Conservation (phyloP, 2,329 filamentous ascomycete species). For the Cytospora piceae region DNA sequence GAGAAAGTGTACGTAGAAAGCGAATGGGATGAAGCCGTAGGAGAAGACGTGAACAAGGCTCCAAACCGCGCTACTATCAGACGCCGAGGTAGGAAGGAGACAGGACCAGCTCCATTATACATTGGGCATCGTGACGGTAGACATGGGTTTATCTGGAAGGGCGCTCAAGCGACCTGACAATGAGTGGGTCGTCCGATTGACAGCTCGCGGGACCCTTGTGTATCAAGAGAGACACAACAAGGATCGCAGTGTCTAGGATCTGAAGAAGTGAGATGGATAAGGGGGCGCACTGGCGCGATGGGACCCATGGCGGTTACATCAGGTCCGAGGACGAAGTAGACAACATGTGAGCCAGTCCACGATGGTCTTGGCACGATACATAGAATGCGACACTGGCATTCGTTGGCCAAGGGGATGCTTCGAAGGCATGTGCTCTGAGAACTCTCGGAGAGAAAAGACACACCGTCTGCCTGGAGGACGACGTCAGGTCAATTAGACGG, state of each 20-base stretch:
- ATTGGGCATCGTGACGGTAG: conserved; percentile 10
- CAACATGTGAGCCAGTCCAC: neutral
- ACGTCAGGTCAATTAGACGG: neutral
- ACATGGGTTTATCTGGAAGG: neutral
- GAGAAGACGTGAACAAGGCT: conserved; percentile 6
- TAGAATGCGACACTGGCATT: conserved; percentile 6
- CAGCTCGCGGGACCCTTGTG: conserved; percentile 24
- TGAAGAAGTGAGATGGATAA: neutral
- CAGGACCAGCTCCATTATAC: conserved; percentile 21
- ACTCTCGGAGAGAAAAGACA: neutral
- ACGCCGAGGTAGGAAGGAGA: conserved; percentile 9
- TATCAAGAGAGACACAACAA: conserved; percentile 16
- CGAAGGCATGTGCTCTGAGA: neutral
- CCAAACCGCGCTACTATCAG: conserved; percentile 22
- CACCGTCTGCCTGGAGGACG: neutral
- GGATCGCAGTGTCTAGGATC: conserved; percentile 3
- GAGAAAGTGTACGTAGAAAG: neutral
- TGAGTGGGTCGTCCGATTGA: conserved; percentile 26
- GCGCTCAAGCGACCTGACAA: conserved; percentile 3
- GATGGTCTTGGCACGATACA: conserved; percentile 10
- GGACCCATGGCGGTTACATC: conserved; percentile 19
- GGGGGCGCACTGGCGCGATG: conserved; percentile 17
- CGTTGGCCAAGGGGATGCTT: neutral
- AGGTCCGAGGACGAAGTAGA: conserved; percentile 11
- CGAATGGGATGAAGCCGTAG: conserved; percentile 2